Conservation (phyloP, 1,139 yeast species). For the Saccharomycopsis crataegensis region DNA sequence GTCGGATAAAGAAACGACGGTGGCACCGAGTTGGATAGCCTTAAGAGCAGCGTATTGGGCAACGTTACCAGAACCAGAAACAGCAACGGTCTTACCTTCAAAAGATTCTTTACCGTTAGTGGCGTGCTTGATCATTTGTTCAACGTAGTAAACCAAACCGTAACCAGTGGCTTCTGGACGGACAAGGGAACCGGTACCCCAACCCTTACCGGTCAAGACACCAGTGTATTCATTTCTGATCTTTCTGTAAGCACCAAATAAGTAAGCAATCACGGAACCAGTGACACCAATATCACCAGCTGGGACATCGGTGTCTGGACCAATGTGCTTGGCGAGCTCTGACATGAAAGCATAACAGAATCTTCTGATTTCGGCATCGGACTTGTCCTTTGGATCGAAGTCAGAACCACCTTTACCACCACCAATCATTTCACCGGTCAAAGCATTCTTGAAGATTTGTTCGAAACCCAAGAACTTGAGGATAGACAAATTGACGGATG, state of each 20-base stretch:
- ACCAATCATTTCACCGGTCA: constrained; percentile 96
- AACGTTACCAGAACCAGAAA: constrained; percentile 98
- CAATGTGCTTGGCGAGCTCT: constrained; percentile 92
- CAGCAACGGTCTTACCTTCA: constrained; percentile 88
- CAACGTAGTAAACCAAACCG: constrained; percentile 95
- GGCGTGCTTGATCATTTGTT: constrained; percentile 95
- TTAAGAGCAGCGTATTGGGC: constrained; percentile 98
- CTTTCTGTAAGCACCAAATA: constrained; percentile 95
- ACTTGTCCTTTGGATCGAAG: constrained; percentile 92
- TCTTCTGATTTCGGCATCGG: constrained; percentile 91
- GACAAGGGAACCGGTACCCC: constrained; percentile 95
- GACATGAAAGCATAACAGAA: constrained; percentile 95
- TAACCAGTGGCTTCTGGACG: constrained; percentile 99
- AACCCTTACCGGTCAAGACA: constrained; percentile 97
- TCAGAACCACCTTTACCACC: constrained; percentile 99
- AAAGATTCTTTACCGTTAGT: constrained; percentile 82
- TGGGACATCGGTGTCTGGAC: constrained; percentile 96
- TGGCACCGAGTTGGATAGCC: constrained; percentile 95
- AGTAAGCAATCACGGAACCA: constrained; percentile 87
- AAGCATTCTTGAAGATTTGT: constrained; percentile 96
- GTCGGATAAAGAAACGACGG: constrained; percentile 88
- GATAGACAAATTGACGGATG: constrained; percentile 89
- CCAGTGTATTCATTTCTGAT: constrained; percentile 93
- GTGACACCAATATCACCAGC: constrained; percentile 96
- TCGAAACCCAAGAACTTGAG: constrained; percentile 96